Percentiles rank a stretch among this genome's conserved stretches.
Conservation (phyloP, 2,329 filamentous ascomycete species). For the Ophiocordyceps camponoti-floridani region DNA sequence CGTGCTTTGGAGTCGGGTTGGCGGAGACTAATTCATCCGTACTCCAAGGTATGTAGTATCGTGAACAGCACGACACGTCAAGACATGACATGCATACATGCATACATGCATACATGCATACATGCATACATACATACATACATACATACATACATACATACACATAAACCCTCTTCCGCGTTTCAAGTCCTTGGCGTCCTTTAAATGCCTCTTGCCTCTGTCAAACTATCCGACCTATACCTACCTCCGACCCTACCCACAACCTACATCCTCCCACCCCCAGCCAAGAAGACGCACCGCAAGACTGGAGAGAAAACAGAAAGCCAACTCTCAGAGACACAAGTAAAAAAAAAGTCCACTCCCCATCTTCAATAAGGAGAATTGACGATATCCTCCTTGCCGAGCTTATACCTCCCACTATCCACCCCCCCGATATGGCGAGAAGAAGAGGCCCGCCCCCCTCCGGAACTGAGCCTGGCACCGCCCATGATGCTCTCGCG, state of each 20-base stretch:
- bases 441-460: slow-evolving; percentile 20
- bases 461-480: slow-evolving; percentile 26
- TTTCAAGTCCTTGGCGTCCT: too few relatives aligned
- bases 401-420: slow-evolving; percentile 53
- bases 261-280: neutral
- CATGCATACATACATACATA: too few relatives aligned
- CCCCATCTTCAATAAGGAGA: slow-evolving; percentile 31
- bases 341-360: neutral
- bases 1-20: too few relatives aligned
- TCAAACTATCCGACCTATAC: neutral
- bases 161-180: too few relatives aligned
- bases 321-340: neutral
- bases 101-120: too few relatives aligned
- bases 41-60: too few relatives aligned
- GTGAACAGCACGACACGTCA: too few relatives aligned
- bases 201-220: neutral
- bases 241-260: neutral
- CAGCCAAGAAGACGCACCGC: neutral
- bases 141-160: too few relatives aligned
- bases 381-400: slow-evolving; percentile 71
- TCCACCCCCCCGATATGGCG: slow-evolving; percentile 32
- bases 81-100: too few relatives aligned
- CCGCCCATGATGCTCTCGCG: slow-evolving; percentile 75
- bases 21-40: too few relatives aligned
- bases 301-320: neutral